Conservation (phyloP, 129 eudicot species). For the Erigeron canadensis region DNA sequence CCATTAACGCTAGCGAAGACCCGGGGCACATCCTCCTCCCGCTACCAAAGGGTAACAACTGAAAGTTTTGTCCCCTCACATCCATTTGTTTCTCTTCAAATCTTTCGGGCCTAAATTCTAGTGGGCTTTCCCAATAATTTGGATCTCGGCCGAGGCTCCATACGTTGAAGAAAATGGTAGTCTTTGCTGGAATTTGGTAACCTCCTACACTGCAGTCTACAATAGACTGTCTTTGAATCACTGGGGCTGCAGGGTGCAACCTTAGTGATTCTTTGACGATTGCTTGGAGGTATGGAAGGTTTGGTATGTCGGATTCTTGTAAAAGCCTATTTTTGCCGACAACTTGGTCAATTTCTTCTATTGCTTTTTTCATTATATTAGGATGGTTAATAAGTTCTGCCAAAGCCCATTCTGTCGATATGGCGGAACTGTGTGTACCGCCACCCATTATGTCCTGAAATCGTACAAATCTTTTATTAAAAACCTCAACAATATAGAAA, state of each 20-base stretch:
- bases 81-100: neutral
- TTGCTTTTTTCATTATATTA: neutral
- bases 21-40: no score
- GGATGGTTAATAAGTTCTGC: neutral
- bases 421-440: neutral
- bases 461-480: neutral
- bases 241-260: neutral
- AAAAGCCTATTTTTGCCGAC: neutral
- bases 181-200: constrained; percentile 2
- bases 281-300: constrained; percentile 5
- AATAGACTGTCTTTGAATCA: neutral
- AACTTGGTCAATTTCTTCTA: neutral
- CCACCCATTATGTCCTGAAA: constrained; percentile 1
- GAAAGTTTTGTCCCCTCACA: no score
- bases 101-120: neutral
- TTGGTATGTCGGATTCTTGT: neutral
- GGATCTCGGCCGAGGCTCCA: neutral
- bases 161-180: neutral
- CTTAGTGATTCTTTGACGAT: neutral
- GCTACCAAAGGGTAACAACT: no score
- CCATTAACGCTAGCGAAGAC: no score
- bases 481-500: neutral
- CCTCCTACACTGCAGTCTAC: neutral
- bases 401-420: neutral
- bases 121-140: neutral